Base-by-base conservation (phyloP, 2,329 filamentous ascomycete genomes). In the Fusarium luffae region DNA sequence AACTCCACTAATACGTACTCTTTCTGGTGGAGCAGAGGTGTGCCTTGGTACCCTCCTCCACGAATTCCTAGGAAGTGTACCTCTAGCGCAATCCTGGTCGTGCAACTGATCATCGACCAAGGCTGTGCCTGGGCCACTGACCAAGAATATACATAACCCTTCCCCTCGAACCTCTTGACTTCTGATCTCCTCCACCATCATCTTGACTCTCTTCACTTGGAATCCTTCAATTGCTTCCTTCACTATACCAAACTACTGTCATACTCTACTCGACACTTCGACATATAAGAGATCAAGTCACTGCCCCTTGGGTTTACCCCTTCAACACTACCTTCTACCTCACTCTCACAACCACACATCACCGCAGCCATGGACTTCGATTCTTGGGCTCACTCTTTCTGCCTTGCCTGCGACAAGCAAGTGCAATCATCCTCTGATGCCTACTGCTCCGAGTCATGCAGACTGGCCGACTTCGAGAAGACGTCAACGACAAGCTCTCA, bases 391-490 rank as follows among this genome's bases (percentile, higher is more conserved):
- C 93, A 92, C 80, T 91, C 97, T 82, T 97, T 93, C 88, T 98
- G 94, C 86, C 89, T 98, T 75, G 90, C 92, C 84, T 98, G 94
- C 85, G 94, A 98, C 83, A 91, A 92, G 83, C 81, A 82, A 75
- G 80, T 82, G 51, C 93, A 97, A 82, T 94, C 92, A 65, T 88
- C 92, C 70, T 90, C 90, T 59, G 90, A 90, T 67, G 89, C 92
- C 71, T 97, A 97, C 86, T 98, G 94, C 86, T 97, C 93, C 48
- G 94, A 98, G 82, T 89, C 92, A 30, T 98, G 94, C 86, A 89
- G 93, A 71, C 85, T 98, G 46, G 92, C 93, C 72, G 94, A 97
- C 82, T 90, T 95, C 75, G 94, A 97, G 81, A 90, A 89, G 81
- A 89, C 88, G 40, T 86, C 85, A 18, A 82, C 84, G 54, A 82